Evolutionary conservation across 23 red algal species (phyloP).

Genomic region (Gracilaria vermiculophylla): DNA sequence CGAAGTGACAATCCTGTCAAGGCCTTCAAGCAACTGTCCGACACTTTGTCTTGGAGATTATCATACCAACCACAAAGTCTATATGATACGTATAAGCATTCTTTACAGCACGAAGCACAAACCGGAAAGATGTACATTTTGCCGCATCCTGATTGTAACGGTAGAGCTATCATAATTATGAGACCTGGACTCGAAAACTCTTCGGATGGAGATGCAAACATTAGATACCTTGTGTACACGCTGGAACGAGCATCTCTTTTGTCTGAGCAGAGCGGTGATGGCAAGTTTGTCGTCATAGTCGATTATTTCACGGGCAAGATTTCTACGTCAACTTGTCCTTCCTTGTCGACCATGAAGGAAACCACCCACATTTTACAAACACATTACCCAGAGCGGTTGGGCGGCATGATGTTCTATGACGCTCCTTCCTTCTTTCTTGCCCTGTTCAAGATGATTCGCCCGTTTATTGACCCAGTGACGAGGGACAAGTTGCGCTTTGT

Average conservation of each 20-base stretch:
- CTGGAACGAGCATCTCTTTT: conserved; percentile 64
- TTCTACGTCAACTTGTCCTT: conserved; percentile 49
- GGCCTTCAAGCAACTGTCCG: background rate
- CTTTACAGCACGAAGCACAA: conserved; percentile 12
- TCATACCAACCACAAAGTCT: conserved; percentile 13
- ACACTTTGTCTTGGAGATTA: conserved; percentile 17
- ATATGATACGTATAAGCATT: background rate
- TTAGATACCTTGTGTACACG: conserved; percentile 70
- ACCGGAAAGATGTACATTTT: conserved; percentile 61
- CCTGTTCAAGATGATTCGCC: conserved; percentile 78
- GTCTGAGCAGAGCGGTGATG: conserved; percentile 30
- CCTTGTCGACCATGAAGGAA: conserved; percentile 40
- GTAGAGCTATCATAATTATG: conserved; percentile 56
- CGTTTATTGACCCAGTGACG: conserved; percentile 91
- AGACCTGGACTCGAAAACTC: conserved; percentile 55
- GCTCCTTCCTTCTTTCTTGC: conserved; percentile 71
- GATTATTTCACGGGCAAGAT: conserved; percentile 65
- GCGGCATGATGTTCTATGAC: conserved; percentile 67
- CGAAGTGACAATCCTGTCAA: conserved; percentile 1
- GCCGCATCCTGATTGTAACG: background rate
- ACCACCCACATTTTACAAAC: conserved; percentile 67
- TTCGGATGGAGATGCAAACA: conserved; percentile 14
- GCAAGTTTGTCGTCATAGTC: conserved; percentile 59
- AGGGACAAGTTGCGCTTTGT: conserved; percentile 78
- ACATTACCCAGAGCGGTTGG: conserved; percentile 87